These are phyloP conservation scores for Diaporthe capsici DNA, from an alignment of 2,329 filamentous ascomycete species.

Conservation along the genomic window DNA sequence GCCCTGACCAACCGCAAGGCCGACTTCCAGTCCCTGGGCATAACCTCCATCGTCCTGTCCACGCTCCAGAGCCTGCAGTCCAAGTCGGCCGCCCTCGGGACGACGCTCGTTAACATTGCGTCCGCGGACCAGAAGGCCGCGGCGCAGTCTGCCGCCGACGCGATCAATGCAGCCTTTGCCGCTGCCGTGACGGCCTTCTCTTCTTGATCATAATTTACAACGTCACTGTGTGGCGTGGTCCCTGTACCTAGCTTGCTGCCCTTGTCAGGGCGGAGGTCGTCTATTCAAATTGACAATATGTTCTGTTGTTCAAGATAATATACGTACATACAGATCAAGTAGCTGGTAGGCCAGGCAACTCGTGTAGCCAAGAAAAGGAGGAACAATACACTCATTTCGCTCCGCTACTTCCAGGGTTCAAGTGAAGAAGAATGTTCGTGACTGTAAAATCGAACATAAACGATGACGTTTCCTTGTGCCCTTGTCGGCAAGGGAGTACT, in stretches of 20 bases:
- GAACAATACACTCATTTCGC: slow-evolving; percentile 28
- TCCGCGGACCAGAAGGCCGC: slow-evolving; percentile 36
- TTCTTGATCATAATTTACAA: slow-evolving; percentile 10
- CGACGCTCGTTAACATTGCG: slow-evolving; percentile 34
- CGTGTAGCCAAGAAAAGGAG: slow-evolving; percentile 9
- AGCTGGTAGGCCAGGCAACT: slow-evolving; percentile 12
- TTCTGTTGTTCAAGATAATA: slow-evolving; percentile 13
- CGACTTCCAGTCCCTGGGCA: slow-evolving; percentile 34
- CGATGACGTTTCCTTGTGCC: too few species aligned
- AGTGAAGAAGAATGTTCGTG: too few species aligned
- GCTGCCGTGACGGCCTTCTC: slow-evolving; percentile 37
- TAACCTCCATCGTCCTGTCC: slow-evolving; percentile 33
- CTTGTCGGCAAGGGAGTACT: neutral
- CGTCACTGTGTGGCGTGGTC: neutral
- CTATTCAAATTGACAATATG: slow-evolving; percentile 15
- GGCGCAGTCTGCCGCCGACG: slow-evolving; percentile 14
- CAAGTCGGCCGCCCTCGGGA: slow-evolving; percentile 35
- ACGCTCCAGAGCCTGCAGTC: slow-evolving; percentile 39
- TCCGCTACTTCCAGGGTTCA: neutral
- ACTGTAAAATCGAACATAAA: neutral
- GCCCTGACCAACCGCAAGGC: slow-evolving; percentile 33
- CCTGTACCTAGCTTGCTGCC: neutral
- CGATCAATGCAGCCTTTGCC: slow-evolving; percentile 35
- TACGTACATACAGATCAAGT: slow-evolving; percentile 16
- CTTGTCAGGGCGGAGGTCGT: neutral